Conservation (phyloP, 495 filamentous ascomycete species). For the Aspergillus biplanus region DNA sequence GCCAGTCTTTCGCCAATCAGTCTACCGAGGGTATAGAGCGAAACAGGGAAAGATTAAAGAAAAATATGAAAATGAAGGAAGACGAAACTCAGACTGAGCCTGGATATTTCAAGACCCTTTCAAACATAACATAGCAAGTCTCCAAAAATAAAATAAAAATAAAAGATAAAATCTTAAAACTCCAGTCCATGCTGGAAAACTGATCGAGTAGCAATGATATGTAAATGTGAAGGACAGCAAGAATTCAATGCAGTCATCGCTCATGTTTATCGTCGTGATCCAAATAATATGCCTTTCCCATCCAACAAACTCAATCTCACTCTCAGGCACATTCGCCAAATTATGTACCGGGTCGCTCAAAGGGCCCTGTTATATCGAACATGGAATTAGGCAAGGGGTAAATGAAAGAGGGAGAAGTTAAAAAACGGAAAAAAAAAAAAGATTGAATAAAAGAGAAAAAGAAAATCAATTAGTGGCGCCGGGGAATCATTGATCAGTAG, state of each 20-base stretch:
- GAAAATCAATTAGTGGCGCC: slow-evolving; percentile 6
- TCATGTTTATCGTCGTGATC: neutral
- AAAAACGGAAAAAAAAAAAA: neutral
- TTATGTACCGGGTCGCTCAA: slow-evolving; percentile 4
- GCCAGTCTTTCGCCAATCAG: neutral
- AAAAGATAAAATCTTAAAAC: slow-evolving; percentile 8
- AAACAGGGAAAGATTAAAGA: neutral
- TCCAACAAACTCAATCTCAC: slow-evolving; percentile 7
- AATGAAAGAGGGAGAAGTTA: neutral
- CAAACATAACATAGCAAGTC: neutral
- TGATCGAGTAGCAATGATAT: slow-evolving; percentile 7
- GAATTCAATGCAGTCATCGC: slow-evolving; percentile 1
- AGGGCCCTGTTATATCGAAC: neutral
- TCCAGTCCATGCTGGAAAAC: slow-evolving; percentile 15
- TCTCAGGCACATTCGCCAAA: neutral
- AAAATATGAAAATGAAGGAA: neutral
- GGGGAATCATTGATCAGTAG: slow-evolving; percentile 18
- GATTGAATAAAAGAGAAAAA: slow-evolving; percentile 7
- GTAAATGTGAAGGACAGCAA: neutral
- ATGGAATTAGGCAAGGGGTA: slow-evolving; percentile 1
- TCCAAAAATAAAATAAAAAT: neutral
- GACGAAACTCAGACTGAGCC: neutral
- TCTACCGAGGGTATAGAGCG: too few species aligned
- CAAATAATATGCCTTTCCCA: neutral
- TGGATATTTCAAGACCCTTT: neutral